Evolutionary conservation across 2,329 filamentous ascomycete genomes (phyloP), one percentile per base, ranked within the genome.

Genomic region (Stachybotrys echinatus): DNA sequence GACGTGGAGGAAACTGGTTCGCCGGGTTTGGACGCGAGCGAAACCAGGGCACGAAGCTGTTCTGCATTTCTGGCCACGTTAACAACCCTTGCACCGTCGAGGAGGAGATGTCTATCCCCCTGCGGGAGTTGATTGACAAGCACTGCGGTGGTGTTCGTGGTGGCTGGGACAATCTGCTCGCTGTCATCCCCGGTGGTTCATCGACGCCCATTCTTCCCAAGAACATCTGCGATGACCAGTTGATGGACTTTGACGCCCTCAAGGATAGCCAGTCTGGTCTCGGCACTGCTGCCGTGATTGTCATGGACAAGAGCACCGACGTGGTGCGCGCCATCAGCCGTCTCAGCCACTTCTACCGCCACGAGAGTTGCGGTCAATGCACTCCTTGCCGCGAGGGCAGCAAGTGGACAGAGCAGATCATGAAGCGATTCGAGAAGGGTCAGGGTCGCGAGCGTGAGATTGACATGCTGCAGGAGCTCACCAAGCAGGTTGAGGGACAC

Each of bases 401-500:
- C 78, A 96, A 95, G 77, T 99, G 94, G 94, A 96, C 92, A 12
- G 88, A 95, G 73, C 92, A 99, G 79, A 97, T 99, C 72, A 97
- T 99, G 94, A 79, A 88, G 72, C 87, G 94, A 50, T 95, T 99
- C 62, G 91, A 95, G 78, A 88, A 88, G 70, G 94, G 94, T 52
- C 84, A 89, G 71, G 94, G 89, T 53, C 85, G 89, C 55, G 84
- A 87, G 71, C 82, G 94, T 54, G 94, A 99, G 75, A 99, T 99
- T 68, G 94, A 99, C 70, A 99, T 99, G 94, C 82, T 99, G 59
- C 94, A 96, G 76, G 94, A 99, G 78, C 76, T 99, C 61, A 99
- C 94, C 55, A 99, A 99, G 81, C 94, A 99, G 75, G 94, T 99
- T 54, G 94, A 99, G 76, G 94, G 94, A 12, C 94, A 99, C 78